Evolutionary conservation across 352 stramenopile genomes (phyloP), one percentile per base, ranked within the genome.

Genomic region (Phytophthora syringae): DNA sequence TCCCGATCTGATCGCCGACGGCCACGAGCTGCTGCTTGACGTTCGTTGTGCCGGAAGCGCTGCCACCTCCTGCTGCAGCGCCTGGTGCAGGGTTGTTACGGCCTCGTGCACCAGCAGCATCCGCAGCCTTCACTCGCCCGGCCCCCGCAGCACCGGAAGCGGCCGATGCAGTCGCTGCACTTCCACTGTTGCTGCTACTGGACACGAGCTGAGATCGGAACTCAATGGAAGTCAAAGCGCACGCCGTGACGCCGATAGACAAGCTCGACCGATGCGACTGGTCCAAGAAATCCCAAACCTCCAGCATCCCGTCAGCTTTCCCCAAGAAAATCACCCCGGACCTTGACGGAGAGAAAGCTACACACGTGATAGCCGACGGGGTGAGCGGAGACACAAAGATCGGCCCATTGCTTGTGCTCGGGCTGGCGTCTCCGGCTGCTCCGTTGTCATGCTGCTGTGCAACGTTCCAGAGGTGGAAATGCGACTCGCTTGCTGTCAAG

Each of bases 251-350:
- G 16, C 85, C 84, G 34, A 94, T 79, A 2, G 82, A 86, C 11
- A 95, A 74, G 48, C 82, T 95, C 9, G 87, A 86, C 15, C 84
- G 86, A 48, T 98, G 92, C 13, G 88, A 96, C 61, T 95, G 89
- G 60, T 98, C 94, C 54, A 96, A 85, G 47, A 98, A 96, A 62
- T 98, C 94, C 94, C 93, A 98, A 39, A 98, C 89, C 61, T 98
- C 89, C 37, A 98, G 76, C 57, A 91, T 88, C 1, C 94, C 94
- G 61, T 98, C 93, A 11, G 82, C 73, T 64, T 95, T 96, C 21
- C 87, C 89, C 43, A 98, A 70, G 64, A 96, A 95, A 44, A 98
- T 64, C 18, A 97, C 91, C 2, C 73, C 91, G 5, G 94, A 90
- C 1, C 94, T 70, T 22, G 90, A 96, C 18, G 92, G 90, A n/a